Percentiles rank a stretch among this genome's conserved stretches.
These are phyloP conservation scores for Yarrowia porcina DNA, from an alignment of 805 yeast genomes.

Conservation along the genomic window DNA sequence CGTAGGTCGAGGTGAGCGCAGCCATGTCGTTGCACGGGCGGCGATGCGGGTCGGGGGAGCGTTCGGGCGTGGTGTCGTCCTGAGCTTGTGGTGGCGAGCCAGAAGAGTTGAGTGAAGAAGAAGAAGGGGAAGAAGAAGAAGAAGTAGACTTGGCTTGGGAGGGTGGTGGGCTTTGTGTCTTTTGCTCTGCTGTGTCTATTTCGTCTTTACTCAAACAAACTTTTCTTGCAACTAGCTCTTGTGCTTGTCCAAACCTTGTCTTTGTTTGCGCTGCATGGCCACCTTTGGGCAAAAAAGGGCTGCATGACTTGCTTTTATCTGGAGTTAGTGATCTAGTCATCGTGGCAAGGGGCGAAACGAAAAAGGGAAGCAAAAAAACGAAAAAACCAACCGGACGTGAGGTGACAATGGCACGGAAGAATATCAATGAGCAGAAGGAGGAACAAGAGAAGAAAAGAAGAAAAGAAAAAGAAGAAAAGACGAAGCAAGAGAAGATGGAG, in stretches of 20 bases:
- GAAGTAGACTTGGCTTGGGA: neutral
- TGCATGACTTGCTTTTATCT: slow-evolving; percentile 24
- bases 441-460: neutral
- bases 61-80: neutral
- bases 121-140: neutral
- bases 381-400: neutral
- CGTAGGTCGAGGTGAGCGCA: slow-evolving; percentile 5
- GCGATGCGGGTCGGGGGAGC: neutral
- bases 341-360: slow-evolving; percentile 20
- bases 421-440: neutral
- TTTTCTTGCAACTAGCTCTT: neutral
- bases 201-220: slow-evolving; percentile 7
- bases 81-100: neutral
- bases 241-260: slow-evolving; percentile 13
- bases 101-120: neutral
- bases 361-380: neutral
- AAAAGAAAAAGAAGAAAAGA: neutral
- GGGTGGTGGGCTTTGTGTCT: slow-evolving; percentile 19
- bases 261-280: slow-evolving; percentile 19
- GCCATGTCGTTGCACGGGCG: slow-evolving; percentile 1
- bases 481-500: too few relatives aligned
- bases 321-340: slow-evolving; percentile 23
- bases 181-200: slow-evolving; percentile 19
- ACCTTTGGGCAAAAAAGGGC: neutral
- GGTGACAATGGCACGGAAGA: too few relatives aligned